A percentile compares a stretch with the other conserved stretches of the same genome.
phyloP scores from a whole-genome alignment of 2,329 filamentous ascomycete genomes.

The Alternaria sp. region DNA sequence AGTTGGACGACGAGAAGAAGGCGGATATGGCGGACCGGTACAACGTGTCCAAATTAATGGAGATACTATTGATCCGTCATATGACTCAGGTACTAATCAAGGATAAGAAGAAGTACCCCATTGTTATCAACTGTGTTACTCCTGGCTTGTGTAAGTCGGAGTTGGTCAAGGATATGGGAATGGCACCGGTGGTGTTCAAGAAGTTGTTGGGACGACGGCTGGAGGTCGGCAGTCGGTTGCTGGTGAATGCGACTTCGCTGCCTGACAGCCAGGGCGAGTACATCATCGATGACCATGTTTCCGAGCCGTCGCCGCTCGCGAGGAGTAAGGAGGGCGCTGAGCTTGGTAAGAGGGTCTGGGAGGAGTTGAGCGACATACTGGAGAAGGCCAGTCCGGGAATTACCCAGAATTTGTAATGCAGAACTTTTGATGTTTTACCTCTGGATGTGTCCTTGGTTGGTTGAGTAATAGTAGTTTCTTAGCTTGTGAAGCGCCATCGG shows the following conservation, averaged over 20 bases:
- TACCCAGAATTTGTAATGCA: conserved; percentile 10
- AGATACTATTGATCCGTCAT: conserved; percentile 30
- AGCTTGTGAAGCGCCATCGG: neutral
- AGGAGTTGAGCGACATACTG: conserved; percentile 47
- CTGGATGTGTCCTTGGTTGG: neutral
- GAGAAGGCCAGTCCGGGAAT: conserved; percentile 43
- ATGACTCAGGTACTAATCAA: conserved; percentile 24
- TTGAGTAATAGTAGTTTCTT: neutral
- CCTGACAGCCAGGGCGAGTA: conserved; percentile 48
- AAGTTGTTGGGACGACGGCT: conserved; percentile 42
- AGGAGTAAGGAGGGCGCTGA: conserved; percentile 43
- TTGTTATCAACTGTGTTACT: conserved; percentile 37
- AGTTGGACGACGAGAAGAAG: conserved; percentile 22
- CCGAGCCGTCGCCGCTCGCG: conserved; percentile 40
- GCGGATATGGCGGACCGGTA: conserved; percentile 26
- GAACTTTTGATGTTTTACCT: neutral
- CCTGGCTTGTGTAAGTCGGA: conserved; percentile 38
- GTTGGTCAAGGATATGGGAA: conserved; percentile 18
- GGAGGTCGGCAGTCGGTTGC: conserved; percentile 51
- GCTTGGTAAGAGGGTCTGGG: conserved; percentile 49
- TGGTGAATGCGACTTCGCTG: conserved; percentile 46
- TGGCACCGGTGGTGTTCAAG: conserved; percentile 21
- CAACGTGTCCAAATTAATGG: conserved; percentile 36
- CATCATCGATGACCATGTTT: conserved; percentile 42
- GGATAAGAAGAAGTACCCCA: conserved; percentile 18